phyloP scores from a whole-genome alignment of 2,329 filamentous ascomycete species.

The Arthrobotrys sphaeroides region DNA sequence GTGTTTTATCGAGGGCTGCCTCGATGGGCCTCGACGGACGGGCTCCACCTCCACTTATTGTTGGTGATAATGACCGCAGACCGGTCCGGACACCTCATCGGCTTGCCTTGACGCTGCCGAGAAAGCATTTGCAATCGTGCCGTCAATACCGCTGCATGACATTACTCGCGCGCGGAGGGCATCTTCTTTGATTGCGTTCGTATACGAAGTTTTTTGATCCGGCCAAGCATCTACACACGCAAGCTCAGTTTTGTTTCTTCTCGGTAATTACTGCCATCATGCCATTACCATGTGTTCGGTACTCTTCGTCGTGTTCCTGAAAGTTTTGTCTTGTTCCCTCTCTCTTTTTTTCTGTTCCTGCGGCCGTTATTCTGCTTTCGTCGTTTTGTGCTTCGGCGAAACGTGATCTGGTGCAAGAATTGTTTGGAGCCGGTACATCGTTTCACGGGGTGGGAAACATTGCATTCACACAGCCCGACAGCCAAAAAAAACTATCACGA shows the following conservation, averaged over 20 bases:
- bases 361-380: constrained; percentile 30
- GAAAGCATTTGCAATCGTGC: constrained; percentile 14
- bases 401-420: constrained; percentile 48
- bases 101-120: constrained; percentile 27
- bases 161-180: constrained; percentile 25
- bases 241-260: constrained; percentile 29
- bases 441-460: constrained; percentile 50
- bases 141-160: constrained; percentile 10
- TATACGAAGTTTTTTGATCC: not conserved
- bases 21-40: not conserved
- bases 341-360: not conserved
- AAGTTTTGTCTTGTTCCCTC: not conserved
- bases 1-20: constrained; percentile 52
- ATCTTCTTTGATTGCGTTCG: not conserved
- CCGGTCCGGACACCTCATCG: constrained; percentile 4
- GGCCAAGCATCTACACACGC: constrained; percentile 1
- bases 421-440: constrained; percentile 43
- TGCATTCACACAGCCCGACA: constrained; percentile 8
- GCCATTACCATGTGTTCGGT: not conserved
- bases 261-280: constrained; percentile 10
- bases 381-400: constrained; percentile 32
- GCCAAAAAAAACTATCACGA: not conserved
- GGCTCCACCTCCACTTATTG: not conserved
- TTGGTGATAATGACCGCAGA: not conserved
- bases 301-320: not conserved